A percentile compares a stretch with the other conserved stretches of the same genome.
phyloP scores from a whole-genome alignment of 2,329 filamentous ascomycete species.

The Neodidymelliopsis sp. region DNA sequence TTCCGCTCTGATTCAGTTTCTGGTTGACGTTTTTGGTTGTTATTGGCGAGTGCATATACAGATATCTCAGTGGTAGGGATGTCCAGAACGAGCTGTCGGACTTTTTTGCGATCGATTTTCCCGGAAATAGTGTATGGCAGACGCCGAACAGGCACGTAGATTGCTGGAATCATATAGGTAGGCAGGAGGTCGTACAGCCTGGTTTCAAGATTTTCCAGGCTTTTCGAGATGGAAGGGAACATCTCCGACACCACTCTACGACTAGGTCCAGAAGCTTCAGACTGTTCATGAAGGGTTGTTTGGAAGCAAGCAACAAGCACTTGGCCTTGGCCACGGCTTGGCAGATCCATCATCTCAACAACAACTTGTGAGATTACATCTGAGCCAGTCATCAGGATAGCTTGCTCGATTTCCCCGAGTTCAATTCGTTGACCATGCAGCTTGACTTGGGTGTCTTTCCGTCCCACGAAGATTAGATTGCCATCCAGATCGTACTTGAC shows the following conservation, averaged over 20 bases:
- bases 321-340: not conserved
- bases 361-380: not conserved
- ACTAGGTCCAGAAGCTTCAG: too few relatives aligned
- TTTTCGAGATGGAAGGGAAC: too few relatives aligned
- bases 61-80: too few relatives aligned
- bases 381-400: not conserved
- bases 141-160: constrained; percentile 14
- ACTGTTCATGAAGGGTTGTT: not conserved
- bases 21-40: not conserved
- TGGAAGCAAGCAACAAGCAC: not conserved
- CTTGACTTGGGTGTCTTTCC: constrained; percentile 35
- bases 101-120: not conserved
- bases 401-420: constrained; percentile 31
- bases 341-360: not conserved
- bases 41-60: too few relatives aligned
- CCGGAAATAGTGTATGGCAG: constrained; percentile 12
- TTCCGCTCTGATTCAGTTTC: not conserved
- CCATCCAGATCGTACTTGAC: constrained; percentile 24
- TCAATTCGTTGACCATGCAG: constrained; percentile 32
- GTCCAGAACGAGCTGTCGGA: too few relatives aligned
- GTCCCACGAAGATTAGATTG: constrained; percentile 21
- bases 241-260: too few relatives aligned
- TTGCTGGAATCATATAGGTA: constrained; percentile 22
- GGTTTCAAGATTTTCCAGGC: not conserved
- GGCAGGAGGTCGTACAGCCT: constrained; percentile 17